These are phyloP conservation scores for Suhomyces sp. DNA, from an alignment of 805 yeast species.

Conservation along the genomic window DNA sequence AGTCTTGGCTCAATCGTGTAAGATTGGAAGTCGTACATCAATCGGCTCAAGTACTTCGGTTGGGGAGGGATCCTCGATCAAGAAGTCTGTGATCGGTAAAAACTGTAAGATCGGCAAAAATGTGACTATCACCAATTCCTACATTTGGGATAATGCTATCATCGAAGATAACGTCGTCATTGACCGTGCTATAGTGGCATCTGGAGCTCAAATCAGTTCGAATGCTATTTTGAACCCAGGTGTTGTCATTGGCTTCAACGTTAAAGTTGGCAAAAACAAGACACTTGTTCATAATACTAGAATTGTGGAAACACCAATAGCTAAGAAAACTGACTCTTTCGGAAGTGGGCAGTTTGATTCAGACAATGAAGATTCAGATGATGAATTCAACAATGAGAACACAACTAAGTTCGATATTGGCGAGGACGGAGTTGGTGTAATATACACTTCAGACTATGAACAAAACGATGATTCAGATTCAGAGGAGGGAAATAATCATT, in stretches of 20 bases:
- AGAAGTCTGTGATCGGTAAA: conserved; percentile 79
- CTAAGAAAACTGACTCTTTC: conserved; percentile 27
- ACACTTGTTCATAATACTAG: conserved; percentile 50
- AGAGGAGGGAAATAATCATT: conserved; percentile 37
- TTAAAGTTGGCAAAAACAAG: conserved; percentile 56
- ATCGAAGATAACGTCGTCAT: conserved; percentile 66
- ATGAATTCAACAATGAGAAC: conserved; percentile 25
- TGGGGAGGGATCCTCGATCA: conserved; percentile 69
- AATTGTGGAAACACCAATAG: conserved; percentile 50
- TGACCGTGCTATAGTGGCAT: conserved; percentile 69
- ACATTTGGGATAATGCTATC: conserved; percentile 80
- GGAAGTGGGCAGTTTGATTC: conserved; percentile 28
- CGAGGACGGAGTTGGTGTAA: conserved; percentile 49
- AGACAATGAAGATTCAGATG: conserved; percentile 31
- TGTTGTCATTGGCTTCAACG: conserved; percentile 75
- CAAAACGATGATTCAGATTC: conserved; percentile 30
- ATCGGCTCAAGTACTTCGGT: conserved; percentile 76
- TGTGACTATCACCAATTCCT: conserved; percentile 68
- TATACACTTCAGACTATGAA: conserved; percentile 49
- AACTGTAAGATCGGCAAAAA: conserved; percentile 81
- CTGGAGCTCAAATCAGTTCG: conserved; percentile 53
- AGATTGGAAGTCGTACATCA: conserved; percentile 74
- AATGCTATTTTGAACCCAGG: conserved; percentile 62
- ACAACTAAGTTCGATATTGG: conserved; percentile 34
- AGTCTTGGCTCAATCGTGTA: conserved; percentile 91